phyloP scores from a whole-genome alignment of 148 eudicot genomes.

The Rhododendron simsii region DNA sequence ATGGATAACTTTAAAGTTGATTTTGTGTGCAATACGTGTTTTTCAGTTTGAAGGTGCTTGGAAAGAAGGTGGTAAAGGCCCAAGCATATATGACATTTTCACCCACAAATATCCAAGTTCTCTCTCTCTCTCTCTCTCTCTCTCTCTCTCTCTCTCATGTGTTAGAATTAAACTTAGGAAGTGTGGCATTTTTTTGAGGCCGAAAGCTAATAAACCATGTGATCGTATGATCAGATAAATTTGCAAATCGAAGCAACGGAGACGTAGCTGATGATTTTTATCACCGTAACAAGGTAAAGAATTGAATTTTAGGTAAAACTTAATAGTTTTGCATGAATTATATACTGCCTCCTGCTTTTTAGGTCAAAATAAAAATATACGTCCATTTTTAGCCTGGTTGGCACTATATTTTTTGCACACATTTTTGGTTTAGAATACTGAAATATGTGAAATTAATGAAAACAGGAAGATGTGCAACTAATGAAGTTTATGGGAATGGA shows the following conservation, averaged over 20 bases:
- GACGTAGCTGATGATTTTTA: conserved; percentile 23
- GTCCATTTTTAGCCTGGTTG: background rate
- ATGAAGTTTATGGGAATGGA: conserved; percentile 21
- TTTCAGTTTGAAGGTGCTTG: conserved; percentile 9
- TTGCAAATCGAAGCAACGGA: conserved; percentile 7
- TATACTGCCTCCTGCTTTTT: background rate
- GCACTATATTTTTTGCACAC: background rate
- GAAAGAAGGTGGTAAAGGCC: background rate
- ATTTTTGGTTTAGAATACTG: no score
- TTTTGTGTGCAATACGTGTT: background rate
- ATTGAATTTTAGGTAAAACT: background rate
- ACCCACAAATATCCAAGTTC: background rate
- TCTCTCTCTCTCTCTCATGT: background rate
- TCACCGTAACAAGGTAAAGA: conserved; percentile 20
- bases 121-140: background rate
- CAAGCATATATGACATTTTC: background rate
- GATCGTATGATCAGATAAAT: conserved; percentile 11
- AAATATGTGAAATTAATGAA: background rate
- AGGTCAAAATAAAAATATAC: background rate
- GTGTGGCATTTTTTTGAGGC: background rate
- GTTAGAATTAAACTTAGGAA: background rate
- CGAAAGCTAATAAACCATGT: background rate
- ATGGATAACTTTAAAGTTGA: background rate
- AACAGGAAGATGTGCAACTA: conserved; percentile 21
- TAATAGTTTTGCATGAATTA: background rate